phyloP scores from a whole-genome alignment of 345 rosid species.

The Raphanus raphanistrum region DNA sequence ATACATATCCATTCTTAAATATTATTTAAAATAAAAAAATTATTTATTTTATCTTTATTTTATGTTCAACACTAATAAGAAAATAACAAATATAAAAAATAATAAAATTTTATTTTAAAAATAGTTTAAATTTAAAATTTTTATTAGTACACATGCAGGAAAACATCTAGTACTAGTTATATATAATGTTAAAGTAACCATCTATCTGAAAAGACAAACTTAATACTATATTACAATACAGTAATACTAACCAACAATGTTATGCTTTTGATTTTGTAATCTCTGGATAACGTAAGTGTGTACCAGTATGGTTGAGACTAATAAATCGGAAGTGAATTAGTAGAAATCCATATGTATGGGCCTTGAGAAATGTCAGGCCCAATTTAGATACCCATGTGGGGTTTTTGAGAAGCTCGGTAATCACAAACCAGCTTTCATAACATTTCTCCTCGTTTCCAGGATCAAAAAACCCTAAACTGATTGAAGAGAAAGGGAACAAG shows the following conservation, averaged over 20 bases:
- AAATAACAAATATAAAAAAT: too few species aligned
- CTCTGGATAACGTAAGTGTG: not conserved
- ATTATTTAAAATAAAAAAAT: too few species aligned
- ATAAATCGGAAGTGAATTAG: not conserved
- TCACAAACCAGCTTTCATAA: slow-evolving; percentile 15
- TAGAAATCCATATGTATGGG: not conserved
- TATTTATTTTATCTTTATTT: too few species aligned
- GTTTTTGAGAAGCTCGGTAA: not conserved
- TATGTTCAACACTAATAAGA: too few species aligned
- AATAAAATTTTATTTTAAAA: too few species aligned
- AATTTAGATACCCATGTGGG: not conserved
- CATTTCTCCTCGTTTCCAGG: not conserved
- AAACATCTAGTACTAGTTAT: too few species aligned
- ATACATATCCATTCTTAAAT: too few species aligned
- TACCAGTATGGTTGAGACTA: not conserved
- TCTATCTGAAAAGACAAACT: not conserved
- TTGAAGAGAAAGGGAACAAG: not conserved
- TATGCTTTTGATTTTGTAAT: not conserved
- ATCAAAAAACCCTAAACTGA: slow-evolving; percentile 37
- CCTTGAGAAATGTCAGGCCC: slow-evolving; percentile 19
- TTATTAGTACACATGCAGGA: too few species aligned
- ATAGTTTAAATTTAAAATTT: too few species aligned
- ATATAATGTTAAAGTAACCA: too few species aligned
- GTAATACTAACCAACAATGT: not conserved
- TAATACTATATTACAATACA: not conserved